phyloP scores from a whole-genome alignment of 768 basidiomycete genomes.

The Hirschioporus abietinus region DNA sequence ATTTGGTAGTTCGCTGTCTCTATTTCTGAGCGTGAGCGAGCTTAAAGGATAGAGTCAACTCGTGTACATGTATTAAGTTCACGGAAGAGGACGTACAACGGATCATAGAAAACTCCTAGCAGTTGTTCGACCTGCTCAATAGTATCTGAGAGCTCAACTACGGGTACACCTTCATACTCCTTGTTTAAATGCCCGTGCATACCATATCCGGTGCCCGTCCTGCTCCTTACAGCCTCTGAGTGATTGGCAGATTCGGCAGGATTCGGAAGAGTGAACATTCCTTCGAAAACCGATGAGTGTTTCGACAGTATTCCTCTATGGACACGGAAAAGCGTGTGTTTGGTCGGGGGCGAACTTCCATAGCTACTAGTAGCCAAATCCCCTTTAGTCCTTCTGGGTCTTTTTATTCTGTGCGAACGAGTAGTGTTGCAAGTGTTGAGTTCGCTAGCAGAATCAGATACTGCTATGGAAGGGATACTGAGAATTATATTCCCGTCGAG shows the following conservation, averaged over 20 bases:
- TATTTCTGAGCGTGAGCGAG: background rate
- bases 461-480: too few relatives aligned
- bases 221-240: constrained; percentile 8
- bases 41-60: too few relatives aligned
- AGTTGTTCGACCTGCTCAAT: constrained; percentile 10
- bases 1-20: too few relatives aligned
- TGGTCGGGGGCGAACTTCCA: too few relatives aligned
- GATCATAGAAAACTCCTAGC: constrained; percentile 1
- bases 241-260: background rate
- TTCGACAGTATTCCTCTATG: constrained; percentile 21
- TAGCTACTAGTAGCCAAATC: too few relatives aligned
- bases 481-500: too few relatives aligned
- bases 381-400: too few relatives aligned
- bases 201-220: constrained; percentile 5
- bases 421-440: too few relatives aligned
- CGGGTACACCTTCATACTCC: constrained; percentile 4
- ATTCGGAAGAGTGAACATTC: constrained; percentile 19
- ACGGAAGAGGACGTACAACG: too few relatives aligned
- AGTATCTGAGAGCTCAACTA: constrained; percentile 11
- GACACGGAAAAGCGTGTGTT: constrained; percentile 17
- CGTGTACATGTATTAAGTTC: background rate
- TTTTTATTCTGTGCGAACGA: too few relatives aligned
- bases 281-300: constrained; percentile 22
- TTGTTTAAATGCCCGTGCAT: too few relatives aligned
- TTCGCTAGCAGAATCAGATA: too few relatives aligned